These are phyloP conservation scores for Talaromyces sp. DNA, from an alignment of 2,329 filamentous ascomycete species.

Conservation along the genomic window DNA sequence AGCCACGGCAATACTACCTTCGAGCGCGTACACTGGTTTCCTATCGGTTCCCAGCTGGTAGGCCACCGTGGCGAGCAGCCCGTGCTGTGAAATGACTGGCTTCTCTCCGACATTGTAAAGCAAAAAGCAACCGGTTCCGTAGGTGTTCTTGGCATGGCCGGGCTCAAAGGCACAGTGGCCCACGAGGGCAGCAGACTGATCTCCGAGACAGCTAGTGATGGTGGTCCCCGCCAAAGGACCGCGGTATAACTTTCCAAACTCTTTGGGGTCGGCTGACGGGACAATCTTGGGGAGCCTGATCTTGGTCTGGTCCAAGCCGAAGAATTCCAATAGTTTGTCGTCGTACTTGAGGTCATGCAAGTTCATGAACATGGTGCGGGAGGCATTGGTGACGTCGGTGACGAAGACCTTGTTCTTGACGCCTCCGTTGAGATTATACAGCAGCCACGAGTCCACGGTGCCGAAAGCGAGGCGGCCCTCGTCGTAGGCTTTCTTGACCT, in stretches of 20 bases:
- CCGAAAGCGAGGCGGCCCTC: constrained; percentile 73
- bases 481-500: constrained; percentile 69
- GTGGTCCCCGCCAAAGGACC: constrained; percentile 65
- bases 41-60: constrained; percentile 71
- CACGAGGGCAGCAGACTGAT: constrained; percentile 81
- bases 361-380: constrained; percentile 93
- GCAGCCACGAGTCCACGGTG: constrained; percentile 82
- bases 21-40: constrained; percentile 72
- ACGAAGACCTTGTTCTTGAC: constrained; percentile 65
- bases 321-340: constrained; percentile 71
- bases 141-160: constrained; percentile 84
- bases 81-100: constrained; percentile 79
- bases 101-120: constrained; percentile 83
- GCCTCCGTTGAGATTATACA: constrained; percentile 75
- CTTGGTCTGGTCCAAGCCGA: constrained; percentile 68
- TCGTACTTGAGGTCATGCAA: constrained; percentile 76
- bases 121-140: constrained; percentile 84
- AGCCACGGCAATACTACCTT: constrained; percentile 78
- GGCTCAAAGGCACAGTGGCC: constrained; percentile 80
- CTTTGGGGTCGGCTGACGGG: constrained; percentile 68
- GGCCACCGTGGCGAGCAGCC: constrained; percentile 79
- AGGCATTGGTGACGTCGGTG: constrained; percentile 83
- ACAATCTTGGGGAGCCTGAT: constrained; percentile 77
- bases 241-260: constrained; percentile 63
- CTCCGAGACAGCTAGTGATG: constrained; percentile 81